Evolutionary conservation across 495 filamentous ascomycete genomes (phyloP).

Genomic region (Mytilinidion resinicola): DNA sequence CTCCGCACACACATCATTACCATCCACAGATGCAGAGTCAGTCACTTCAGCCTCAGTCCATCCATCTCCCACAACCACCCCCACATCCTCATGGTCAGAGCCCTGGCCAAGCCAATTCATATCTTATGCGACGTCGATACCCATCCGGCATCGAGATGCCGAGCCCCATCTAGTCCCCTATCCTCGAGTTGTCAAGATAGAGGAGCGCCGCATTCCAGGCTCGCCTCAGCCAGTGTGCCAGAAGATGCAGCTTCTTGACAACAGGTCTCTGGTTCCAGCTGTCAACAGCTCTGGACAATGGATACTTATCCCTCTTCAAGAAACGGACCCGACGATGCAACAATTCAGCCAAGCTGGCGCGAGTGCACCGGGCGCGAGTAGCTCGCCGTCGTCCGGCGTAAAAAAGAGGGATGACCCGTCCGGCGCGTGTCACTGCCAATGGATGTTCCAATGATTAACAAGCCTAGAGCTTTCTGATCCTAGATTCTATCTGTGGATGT

Average conservation of each 20-base stretch:
- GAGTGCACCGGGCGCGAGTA: neutral
- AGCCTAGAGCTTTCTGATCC: neutral
- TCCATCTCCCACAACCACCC: neutral
- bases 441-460: conserved; percentile 24
- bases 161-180: conserved; percentile 39
- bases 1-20: conserved; percentile 1
- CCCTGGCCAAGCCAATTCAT: neutral
- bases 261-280: conserved; percentile 43
- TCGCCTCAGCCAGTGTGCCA: conserved; percentile 55
- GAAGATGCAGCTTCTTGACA: conserved; percentile 57
- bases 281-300: conserved; percentile 36
- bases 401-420: conserved; percentile 17
- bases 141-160: conserved; percentile 5
- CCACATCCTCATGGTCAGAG: neutral
- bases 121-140: neutral
- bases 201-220: conserved; percentile 60
- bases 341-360: conserved; percentile 3
- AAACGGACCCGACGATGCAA: conserved; percentile 42
- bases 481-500: no score
- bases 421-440: conserved; percentile 35
- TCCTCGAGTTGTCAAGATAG: conserved; percentile 69
- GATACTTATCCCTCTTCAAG: conserved; percentile 53
- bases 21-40: neutral
- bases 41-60: neutral
- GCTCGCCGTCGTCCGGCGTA: neutral